These are phyloP conservation scores for Tolypocladium sp. DNA, from an alignment of 2,329 filamentous ascomycete species.

Conservation along the genomic window DNA sequence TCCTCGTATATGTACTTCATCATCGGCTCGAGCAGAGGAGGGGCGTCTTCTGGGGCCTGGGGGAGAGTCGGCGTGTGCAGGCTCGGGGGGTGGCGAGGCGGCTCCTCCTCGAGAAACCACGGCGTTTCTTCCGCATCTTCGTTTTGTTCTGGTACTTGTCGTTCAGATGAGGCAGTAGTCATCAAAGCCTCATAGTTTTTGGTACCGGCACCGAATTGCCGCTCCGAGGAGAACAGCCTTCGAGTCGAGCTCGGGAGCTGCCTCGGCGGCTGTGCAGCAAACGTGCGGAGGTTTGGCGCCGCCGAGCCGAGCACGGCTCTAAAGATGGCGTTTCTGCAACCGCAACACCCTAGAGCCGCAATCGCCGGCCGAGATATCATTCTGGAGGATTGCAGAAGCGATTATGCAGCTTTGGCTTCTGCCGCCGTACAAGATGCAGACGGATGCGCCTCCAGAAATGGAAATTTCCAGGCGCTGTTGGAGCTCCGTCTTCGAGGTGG, in stretches of 20 bases:
- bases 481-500: neutral
- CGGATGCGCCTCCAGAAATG: neutral
- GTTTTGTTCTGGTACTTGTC: constrained; percentile 8
- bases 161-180: constrained; percentile 9
- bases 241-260: constrained; percentile 9
- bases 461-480: neutral
- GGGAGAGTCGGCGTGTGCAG: constrained; percentile 40
- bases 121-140: constrained; percentile 39
- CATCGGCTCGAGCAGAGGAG: constrained; percentile 61
- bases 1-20: constrained; percentile 74
- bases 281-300: constrained; percentile 11
- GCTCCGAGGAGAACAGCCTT: constrained; percentile 13
- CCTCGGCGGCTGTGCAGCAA: constrained; percentile 11
- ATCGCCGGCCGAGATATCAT: constrained; percentile 22
- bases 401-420: neutral
- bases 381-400: neutral
- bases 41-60: constrained; percentile 56
- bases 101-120: constrained; percentile 80
- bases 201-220: neutral
- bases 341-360: constrained; percentile 18
- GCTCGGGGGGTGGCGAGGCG: constrained; percentile 40
- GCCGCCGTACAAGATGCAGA: neutral
- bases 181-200: constrained; percentile 4
- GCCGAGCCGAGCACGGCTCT: constrained; percentile 16
- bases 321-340: constrained; percentile 19